Conservation (phyloP, 169 alveolate genomes). For the Plasmodium sp. region DNA sequence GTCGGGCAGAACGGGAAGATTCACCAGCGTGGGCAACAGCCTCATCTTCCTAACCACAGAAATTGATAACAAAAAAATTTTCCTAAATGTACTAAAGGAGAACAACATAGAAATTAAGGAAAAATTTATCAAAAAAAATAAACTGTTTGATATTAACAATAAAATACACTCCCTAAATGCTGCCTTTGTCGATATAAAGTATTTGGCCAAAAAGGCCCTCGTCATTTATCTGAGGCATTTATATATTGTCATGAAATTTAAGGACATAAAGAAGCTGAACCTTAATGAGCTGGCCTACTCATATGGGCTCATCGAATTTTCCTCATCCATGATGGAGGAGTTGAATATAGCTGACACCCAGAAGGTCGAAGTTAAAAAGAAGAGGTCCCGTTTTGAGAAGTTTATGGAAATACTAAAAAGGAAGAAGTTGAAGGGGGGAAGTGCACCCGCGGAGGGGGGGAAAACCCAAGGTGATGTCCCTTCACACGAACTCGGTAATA, state of each 20-base stretch:
- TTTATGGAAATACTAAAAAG: conserved; percentile 47
- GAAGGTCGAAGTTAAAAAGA: conserved; percentile 23
- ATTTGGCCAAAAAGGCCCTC: conserved; percentile 62
- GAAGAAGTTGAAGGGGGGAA: conserved; percentile 6
- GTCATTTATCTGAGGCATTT: conserved; percentile 59
- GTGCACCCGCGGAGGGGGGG: neutral
- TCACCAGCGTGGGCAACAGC: conserved; percentile 90
- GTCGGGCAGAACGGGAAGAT: conserved; percentile 99
- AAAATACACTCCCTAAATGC: conserved; percentile 71
- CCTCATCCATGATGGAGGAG: conserved; percentile 23
- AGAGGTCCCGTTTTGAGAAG: conserved; percentile 54
- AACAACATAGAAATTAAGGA: conserved; percentile 55
- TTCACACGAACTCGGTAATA: neutral
- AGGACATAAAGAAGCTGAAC: conserved; percentile 25
- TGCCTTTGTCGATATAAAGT: conserved; percentile 67
- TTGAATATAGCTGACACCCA: neutral
- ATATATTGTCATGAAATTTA: conserved; percentile 70
- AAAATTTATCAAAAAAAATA: conserved; percentile 63
- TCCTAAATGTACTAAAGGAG: conserved; percentile 51
- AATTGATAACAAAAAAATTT: conserved; percentile 47
- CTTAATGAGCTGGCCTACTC: conserved; percentile 51
- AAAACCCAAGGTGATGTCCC: neutral
- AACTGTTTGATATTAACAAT: conserved; percentile 44
- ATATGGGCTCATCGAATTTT: conserved; percentile 58
- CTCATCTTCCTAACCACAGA: conserved; percentile 77